A percentile compares a stretch with the other conserved stretches of the same genome.
Evolutionary conservation across 176 grass and related monocot genomes (phyloP).

Genomic region (Musa acuminata): DNA sequence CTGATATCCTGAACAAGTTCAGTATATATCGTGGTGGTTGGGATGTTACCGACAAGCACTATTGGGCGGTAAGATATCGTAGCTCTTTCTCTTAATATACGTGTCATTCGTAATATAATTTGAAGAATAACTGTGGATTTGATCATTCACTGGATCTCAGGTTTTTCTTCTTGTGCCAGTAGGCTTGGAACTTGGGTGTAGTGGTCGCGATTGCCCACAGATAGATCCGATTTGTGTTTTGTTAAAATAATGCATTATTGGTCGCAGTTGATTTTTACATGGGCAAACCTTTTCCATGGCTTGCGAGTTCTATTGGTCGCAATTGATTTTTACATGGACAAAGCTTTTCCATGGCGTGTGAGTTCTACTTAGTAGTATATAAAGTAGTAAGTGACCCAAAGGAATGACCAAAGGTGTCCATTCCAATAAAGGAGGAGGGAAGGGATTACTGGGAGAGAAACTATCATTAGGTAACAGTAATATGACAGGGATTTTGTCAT

Average conservation of each 20-base stretch:
- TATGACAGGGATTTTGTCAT: too few species aligned
- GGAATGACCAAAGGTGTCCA: too few species aligned
- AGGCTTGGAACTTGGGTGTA: neutral
- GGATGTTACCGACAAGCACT: conserved; percentile 80
- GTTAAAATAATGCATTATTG: neutral
- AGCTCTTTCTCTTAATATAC: neutral
- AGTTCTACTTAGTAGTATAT: too few species aligned
- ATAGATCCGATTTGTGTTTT: neutral
- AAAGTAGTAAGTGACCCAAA: too few species aligned
- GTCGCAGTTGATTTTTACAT: too few species aligned
- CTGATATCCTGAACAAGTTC: conserved; percentile 56
- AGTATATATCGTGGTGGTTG: conserved; percentile 68
- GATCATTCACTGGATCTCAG: neutral
- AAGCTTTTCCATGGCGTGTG: too few species aligned
- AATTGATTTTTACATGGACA: too few species aligned
- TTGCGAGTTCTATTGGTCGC: too few species aligned
- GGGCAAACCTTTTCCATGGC: too few species aligned
- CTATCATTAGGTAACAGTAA: too few species aligned
- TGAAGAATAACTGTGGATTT: neutral
- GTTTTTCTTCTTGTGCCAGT: neutral
- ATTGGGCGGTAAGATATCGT: conserved; percentile 62
- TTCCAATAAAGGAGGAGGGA: too few species aligned
- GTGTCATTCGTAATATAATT: neutral
- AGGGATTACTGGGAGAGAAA: too few species aligned
- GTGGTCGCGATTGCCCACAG: neutral